These are phyloP conservation scores for Hygrophoropsis aurantiaca DNA, from an alignment of 768 basidiomycete genomes.

Conservation along the genomic window DNA sequence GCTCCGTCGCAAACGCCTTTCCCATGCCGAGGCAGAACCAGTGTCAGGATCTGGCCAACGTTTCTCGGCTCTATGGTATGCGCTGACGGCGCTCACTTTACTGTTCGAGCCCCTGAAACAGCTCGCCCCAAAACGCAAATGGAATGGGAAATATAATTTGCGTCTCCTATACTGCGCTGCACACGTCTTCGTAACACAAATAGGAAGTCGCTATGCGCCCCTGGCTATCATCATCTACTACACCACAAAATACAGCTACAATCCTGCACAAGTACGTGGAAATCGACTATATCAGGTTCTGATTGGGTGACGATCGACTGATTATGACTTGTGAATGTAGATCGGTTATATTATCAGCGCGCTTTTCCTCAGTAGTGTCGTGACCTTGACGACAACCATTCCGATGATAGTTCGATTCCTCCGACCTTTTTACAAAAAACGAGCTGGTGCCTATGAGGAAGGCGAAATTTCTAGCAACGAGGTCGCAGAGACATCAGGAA, in stretches of 20 bases:
- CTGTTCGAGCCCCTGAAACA: slow-evolving; percentile 24
- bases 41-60: background rate
- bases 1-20: slow-evolving; percentile 7
- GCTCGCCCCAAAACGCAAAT: slow-evolving; percentile 16
- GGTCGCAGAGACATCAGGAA: slow-evolving; percentile 18
- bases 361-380: slow-evolving; percentile 10
- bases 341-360: slow-evolving; percentile 26
- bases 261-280: slow-evolving; percentile 25
- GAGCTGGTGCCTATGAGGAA: background rate
- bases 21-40: background rate
- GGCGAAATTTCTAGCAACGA: no score
- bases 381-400: slow-evolving; percentile 17
- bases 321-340: slow-evolving; percentile 7
- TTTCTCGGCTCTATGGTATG: slow-evolving; percentile 1
- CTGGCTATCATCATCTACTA: slow-evolving; percentile 20
- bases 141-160: slow-evolving; percentile 23
- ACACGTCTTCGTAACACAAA: slow-evolving; percentile 22
- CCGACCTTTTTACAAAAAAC: slow-evolving; percentile 21
- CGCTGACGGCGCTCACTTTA: background rate
- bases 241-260: slow-evolving; percentile 26
- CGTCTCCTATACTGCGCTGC: slow-evolving; percentile 27
- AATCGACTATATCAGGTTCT: no score
- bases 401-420: slow-evolving; percentile 23
- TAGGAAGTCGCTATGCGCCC: slow-evolving; percentile 12
- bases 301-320: background rate